Percentiles rank a stretch among this genome's conserved stretches.
Evolutionary conservation across 805 yeast genomes (phyloP).

Genomic region (Candida anglica): DNA sequence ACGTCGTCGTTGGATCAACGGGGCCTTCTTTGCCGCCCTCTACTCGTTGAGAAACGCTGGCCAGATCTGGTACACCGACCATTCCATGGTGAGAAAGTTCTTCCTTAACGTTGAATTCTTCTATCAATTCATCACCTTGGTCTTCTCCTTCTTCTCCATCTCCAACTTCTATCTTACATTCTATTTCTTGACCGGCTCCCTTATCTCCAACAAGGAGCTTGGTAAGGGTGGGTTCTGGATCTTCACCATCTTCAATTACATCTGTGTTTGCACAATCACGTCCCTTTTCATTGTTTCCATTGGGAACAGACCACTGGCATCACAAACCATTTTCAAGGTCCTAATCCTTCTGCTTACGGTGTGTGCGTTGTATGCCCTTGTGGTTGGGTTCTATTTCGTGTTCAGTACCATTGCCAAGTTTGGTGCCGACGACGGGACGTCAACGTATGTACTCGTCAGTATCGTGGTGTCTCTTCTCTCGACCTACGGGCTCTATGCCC

Average conservation of each 20-base stretch:
- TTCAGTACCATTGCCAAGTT: constrained; percentile 44
- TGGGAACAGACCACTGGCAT: constrained; percentile 98
- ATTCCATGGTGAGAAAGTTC: constrained; percentile 63
- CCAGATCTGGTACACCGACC: constrained; percentile 76
- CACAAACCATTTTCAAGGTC: constrained; percentile 68
- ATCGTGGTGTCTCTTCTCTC: constrained; percentile 82
- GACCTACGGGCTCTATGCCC: constrained; percentile 83
- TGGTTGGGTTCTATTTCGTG: constrained; percentile 81
- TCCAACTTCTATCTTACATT: constrained; percentile 91
- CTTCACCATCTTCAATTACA: constrained; percentile 81
- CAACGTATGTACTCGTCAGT: constrained; percentile 57
- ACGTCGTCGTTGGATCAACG: constrained; percentile 95
- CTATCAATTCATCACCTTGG: constrained; percentile 74
- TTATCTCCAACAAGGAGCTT: constrained; percentile 42
- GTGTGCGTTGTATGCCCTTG: constrained; percentile 77
- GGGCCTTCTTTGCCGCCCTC: constrained; percentile 91
- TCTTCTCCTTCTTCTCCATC: constrained; percentile 89
- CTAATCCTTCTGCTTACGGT: constrained; percentile 70
- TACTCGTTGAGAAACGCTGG: constrained; percentile 79
- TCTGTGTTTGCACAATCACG: constrained; percentile 76
- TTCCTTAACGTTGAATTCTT: constrained; percentile 72
- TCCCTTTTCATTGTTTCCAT: constrained; percentile 89
- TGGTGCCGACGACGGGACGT: constrained; percentile 36
- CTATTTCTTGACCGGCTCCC: constrained; percentile 87
- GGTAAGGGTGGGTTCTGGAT: constrained; percentile 77